phyloP scores from a whole-genome alignment of 1,139 yeast genomes.

The Blastobotrys ciferrii region DNA sequence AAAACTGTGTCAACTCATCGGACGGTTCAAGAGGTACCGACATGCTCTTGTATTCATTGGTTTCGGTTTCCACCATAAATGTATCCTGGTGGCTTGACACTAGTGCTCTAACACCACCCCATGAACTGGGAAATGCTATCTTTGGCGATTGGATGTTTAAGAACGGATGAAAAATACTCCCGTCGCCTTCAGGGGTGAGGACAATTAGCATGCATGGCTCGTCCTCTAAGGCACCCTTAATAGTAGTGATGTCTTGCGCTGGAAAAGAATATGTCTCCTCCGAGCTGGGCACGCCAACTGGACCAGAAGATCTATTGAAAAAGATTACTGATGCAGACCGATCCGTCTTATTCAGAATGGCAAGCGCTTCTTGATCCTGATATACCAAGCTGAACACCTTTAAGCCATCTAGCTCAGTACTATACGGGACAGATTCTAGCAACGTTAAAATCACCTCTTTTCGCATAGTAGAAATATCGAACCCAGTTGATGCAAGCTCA shows the following conservation, averaged over 20 bases:
- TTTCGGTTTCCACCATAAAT: constrained; percentile 14
- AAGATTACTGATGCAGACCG: constrained; percentile 25
- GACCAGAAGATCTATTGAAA: constrained; percentile 24
- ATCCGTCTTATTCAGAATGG: constrained; percentile 39
- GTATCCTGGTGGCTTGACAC: constrained; percentile 20
- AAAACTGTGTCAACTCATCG: constrained; percentile 43
- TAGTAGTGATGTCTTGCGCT: constrained; percentile 22
- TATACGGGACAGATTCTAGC: constrained; percentile 30
- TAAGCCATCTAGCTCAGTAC: constrained; percentile 12
- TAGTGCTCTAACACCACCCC: constrained; percentile 18
- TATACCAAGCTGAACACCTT: constrained; percentile 25
- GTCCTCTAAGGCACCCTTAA: constrained; percentile 18
- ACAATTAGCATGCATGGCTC: constrained; percentile 17
- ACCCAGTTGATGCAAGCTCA: constrained; percentile 15
- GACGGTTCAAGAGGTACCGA: constrained; percentile 49
- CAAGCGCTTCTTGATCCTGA: constrained; percentile 49
- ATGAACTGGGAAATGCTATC: constrained; percentile 20
- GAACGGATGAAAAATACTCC: constrained; percentile 64
- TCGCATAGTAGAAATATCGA: constrained; percentile 37
- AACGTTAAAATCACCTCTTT: constrained; percentile 70
- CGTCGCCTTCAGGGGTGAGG: constrained; percentile 33
- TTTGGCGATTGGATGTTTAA: constrained; percentile 52
- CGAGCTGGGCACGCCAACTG: constrained; percentile 27
- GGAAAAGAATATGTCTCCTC: constrained; percentile 22
- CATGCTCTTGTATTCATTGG: constrained; percentile 37